Percentiles rank a stretch among this genome's conserved stretches.
phyloP scores from a whole-genome alignment of 257 asterid species.

The Salvia splendens region DNA sequence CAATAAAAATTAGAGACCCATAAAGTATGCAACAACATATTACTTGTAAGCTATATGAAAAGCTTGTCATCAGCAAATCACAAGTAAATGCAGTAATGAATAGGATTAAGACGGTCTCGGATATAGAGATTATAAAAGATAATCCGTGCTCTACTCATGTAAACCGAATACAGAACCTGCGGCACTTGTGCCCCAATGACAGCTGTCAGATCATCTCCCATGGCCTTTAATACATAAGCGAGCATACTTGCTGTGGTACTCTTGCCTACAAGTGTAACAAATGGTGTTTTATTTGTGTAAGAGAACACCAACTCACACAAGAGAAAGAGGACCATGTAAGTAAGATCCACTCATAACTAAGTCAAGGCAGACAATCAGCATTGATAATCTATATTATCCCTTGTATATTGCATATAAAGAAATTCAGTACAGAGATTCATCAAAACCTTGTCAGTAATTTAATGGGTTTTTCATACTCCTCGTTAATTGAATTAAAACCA shows the following conservation, averaged over 20 bases:
- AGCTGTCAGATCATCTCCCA: conserved; percentile 50
- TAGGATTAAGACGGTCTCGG: not conserved
- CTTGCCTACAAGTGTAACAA: conserved; percentile 36
- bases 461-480: too few relatives aligned
- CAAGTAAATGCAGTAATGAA: not conserved
- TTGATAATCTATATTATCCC: not conserved
- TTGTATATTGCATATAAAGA: too few relatives aligned
- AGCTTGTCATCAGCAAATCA: not conserved
- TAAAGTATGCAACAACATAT: too few relatives aligned
- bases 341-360: not conserved
- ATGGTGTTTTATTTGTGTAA: not conserved
- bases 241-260: conserved; percentile 47
- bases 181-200: conserved; percentile 48
- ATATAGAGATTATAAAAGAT: not conserved
- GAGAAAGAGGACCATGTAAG: not conserved
- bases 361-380: conserved; percentile 13
- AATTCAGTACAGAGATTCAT: too few relatives aligned
- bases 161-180: conserved; percentile 35
- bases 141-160: not conserved
- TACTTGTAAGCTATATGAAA: not conserved
- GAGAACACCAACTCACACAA: not conserved
- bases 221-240: conserved; percentile 39
- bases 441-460: too few relatives aligned
- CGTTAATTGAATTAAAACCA: too few relatives aligned
- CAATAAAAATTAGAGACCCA: not conserved